Evolutionary conservation across 2,329 filamentous ascomycete genomes (phyloP).

Genomic region (Arachnopeziza araneosa): DNA sequence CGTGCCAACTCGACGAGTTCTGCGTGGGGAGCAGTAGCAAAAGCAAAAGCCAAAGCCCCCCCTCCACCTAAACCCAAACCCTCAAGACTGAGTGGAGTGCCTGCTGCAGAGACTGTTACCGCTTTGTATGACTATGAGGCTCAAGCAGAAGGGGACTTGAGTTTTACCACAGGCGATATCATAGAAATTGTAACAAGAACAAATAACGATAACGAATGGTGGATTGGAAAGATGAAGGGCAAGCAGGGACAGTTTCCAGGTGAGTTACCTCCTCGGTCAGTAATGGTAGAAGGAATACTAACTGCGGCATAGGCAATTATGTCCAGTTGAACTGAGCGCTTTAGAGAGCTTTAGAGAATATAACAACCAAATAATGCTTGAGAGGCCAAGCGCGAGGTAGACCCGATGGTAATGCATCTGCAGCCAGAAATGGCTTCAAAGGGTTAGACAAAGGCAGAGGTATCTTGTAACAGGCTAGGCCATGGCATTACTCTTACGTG

Average conservation of each 20-base stretch:
- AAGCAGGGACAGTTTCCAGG: constrained; percentile 92
- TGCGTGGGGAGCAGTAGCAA: constrained; percentile 47
- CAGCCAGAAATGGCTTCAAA: too few species aligned
- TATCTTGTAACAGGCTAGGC: too few species aligned
- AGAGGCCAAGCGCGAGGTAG: too few species aligned
- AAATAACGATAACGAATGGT: constrained; percentile 96
- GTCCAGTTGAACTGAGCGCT: constrained; percentile 36
- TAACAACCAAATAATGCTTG: too few species aligned
- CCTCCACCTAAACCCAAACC: constrained; percentile 78
- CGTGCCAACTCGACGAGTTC: constrained; percentile 37
- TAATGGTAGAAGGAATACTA: constrained; percentile 8
- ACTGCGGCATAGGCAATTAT: constrained; percentile 39
- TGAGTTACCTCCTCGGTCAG: constrained; percentile 38
- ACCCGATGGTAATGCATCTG: too few species aligned
- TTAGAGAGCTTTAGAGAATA: background rate
- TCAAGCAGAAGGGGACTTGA: constrained; percentile 89
- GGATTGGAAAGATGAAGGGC: constrained; percentile 75
- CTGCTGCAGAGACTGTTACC: constrained; percentile 71
- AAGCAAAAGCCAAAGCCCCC: constrained; percentile 63
- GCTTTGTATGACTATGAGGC: constrained; percentile 96
- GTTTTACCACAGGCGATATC: constrained; percentile 79
- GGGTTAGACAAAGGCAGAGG: too few species aligned
- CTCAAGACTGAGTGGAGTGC: constrained; percentile 59
- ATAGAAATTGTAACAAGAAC: constrained; percentile 85
- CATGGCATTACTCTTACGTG: too few species aligned